These are phyloP conservation scores for Cystobasidiaceae sp. DNA, from an alignment of 1,284 basidiomycete genomes.

Conservation along the genomic window DNA sequence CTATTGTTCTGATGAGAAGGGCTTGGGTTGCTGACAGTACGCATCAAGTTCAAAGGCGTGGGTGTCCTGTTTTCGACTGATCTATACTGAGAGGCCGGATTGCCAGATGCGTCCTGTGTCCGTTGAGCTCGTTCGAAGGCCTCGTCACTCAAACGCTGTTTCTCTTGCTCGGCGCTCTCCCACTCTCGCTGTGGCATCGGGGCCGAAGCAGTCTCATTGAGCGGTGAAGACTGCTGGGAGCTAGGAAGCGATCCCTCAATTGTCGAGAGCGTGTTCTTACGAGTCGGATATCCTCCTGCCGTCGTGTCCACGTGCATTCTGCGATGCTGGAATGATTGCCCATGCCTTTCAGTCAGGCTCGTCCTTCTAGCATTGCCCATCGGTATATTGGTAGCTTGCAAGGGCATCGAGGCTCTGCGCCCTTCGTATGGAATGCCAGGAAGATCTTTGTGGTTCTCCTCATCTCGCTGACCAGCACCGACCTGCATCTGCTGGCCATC, in stretches of 20 bases:
- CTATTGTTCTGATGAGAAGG: background rate
- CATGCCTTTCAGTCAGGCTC: background rate
- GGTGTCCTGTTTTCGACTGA: constrained; percentile 13
- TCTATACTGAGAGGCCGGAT: background rate
- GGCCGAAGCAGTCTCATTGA: background rate
- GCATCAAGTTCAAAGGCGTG: constrained; percentile 10
- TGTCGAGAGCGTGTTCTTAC: constrained; percentile 20
- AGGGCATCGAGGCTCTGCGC: too few species aligned
- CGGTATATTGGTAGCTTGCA: background rate
- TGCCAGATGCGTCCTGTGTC: constrained; percentile 12
- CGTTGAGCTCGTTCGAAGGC: background rate
- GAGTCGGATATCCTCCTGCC: background rate
- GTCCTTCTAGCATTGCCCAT: background rate
- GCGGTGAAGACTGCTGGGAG: constrained; percentile 3
- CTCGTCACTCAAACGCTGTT: background rate
- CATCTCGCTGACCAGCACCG: too few species aligned
- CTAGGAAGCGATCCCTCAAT: constrained; percentile 21
- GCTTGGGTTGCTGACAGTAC: constrained; percentile 12
- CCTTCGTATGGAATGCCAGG: too few species aligned
- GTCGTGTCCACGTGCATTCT: constrained; percentile 2
- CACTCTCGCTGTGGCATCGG: constrained; percentile 4
- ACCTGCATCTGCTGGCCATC: too few species aligned
- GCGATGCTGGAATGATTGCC: background rate
- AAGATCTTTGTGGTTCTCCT: too few species aligned
- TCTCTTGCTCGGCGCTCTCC: constrained; percentile 10